A percentile compares a stretch with the other conserved stretches of the same genome.
Conservation (phyloP, 805 yeast species). For the Debaryomyces castellii region DNA sequence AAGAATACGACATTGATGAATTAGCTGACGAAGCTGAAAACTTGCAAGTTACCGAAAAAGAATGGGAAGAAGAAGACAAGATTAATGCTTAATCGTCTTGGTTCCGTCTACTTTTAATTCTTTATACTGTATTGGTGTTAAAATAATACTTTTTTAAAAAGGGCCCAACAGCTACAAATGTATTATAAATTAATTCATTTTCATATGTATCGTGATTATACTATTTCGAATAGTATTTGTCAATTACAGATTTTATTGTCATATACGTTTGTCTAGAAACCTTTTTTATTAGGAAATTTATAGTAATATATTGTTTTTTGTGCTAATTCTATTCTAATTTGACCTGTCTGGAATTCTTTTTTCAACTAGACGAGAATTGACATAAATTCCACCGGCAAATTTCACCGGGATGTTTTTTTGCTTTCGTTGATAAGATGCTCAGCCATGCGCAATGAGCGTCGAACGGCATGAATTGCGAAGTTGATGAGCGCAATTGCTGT, state of each 20-base stretch:
- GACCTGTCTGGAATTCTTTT: no score
- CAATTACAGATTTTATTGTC: no score
- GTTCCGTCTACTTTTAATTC: background rate
- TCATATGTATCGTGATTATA: background rate
- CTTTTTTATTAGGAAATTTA: background rate
- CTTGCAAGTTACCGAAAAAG: conserved; percentile 57
- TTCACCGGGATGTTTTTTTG: no score
- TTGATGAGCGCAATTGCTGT: background rate
- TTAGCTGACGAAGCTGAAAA: conserved; percentile 44
- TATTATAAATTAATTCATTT: background rate
- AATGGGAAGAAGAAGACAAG: conserved; percentile 35
- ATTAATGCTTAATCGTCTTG: conserved; percentile 19
- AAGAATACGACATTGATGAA: conserved; percentile 41
- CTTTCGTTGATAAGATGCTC: background rate
- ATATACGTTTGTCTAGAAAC: background rate
- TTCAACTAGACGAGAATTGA: no score
- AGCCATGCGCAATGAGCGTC: background rate
- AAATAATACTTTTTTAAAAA: background rate
- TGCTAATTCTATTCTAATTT: no score
- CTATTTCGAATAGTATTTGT: no score
- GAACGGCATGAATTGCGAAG: background rate
- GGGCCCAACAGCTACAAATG: background rate
- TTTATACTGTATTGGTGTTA: background rate
- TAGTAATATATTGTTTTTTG: background rate
- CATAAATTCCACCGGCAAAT: no score